These are phyloP conservation scores for Hymenotorrendiella dingleyae DNA, from an alignment of 2,329 filamentous ascomycete species.

Conservation along the genomic window DNA sequence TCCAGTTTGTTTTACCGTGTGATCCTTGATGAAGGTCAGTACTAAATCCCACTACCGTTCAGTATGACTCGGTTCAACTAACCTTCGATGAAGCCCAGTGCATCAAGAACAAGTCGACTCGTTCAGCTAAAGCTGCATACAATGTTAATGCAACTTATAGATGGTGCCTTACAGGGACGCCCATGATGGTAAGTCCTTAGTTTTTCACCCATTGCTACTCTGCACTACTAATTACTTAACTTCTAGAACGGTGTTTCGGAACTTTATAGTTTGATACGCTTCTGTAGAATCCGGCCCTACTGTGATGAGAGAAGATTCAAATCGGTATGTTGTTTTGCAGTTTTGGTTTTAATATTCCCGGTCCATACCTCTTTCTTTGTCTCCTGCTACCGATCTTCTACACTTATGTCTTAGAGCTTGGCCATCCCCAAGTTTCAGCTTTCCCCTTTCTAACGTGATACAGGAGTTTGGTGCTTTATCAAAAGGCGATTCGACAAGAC, in stretches of 20 bases:
- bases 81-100: constrained; percentile 76
- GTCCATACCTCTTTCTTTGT: background rate
- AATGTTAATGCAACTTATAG: constrained; percentile 55
- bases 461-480: constrained; percentile 26
- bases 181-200: constrained; percentile 59
- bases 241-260: constrained; percentile 63
- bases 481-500: constrained; percentile 16
- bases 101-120: constrained; percentile 69
- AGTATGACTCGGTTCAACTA: too few relatives aligned
- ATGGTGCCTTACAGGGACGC: constrained; percentile 74
- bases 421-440: too few relatives aligned
- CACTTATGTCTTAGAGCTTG: too few relatives aligned
- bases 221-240: background rate
- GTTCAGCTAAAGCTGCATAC: constrained; percentile 53
- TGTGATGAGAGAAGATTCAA: constrained; percentile 58
- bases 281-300: constrained; percentile 73
- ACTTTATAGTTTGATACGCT: constrained; percentile 70
- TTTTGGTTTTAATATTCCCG: constrained; percentile 12
- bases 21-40: constrained; percentile 74
- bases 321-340: constrained; percentile 33
- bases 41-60: too few relatives aligned
- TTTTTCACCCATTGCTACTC: too few relatives aligned
- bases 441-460: too few relatives aligned
- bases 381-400: background rate
- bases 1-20: constrained; percentile 60